These are phyloP conservation scores for Neurospora tetrasperma DNA, from an alignment of 495 filamentous ascomycete genomes.

Conservation along the genomic window DNA sequence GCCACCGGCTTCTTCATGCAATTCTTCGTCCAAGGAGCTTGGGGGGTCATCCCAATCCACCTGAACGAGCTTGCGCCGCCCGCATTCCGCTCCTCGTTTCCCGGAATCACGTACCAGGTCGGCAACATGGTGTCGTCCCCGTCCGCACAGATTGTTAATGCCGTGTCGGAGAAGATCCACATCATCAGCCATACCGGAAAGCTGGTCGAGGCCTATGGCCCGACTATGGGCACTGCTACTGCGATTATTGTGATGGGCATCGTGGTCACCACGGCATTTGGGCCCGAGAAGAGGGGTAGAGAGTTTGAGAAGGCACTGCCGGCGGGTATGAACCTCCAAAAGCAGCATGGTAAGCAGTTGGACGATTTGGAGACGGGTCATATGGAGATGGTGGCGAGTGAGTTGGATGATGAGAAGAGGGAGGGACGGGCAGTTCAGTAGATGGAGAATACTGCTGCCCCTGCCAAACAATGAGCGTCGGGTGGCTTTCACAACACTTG, in stretches of 20 bases:
- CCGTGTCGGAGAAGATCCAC: slow-evolving; percentile 46
- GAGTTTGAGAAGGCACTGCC: slow-evolving; percentile 53
- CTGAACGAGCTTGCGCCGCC: slow-evolving; percentile 68
- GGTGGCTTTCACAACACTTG: neutral
- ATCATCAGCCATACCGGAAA: slow-evolving; percentile 38
- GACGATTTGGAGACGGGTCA: slow-evolving; percentile 13
- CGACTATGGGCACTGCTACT: slow-evolving; percentile 57
- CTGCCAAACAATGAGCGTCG: neutral
- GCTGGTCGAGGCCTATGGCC: slow-evolving; percentile 54
- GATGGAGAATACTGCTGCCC: neutral
- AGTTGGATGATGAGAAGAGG: neutral
- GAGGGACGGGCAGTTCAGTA: neutral
- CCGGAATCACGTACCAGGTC: slow-evolving; percentile 60
- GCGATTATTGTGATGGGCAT: slow-evolving; percentile 59
- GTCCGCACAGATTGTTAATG: slow-evolving; percentile 61
- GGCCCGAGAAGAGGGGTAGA: slow-evolving; percentile 56
- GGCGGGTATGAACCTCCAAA: slow-evolving; percentile 39
- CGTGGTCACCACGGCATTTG: slow-evolving; percentile 46
- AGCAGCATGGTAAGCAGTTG: slow-evolving; percentile 3
- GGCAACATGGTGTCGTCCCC: slow-evolving; percentile 70
- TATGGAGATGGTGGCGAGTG: neutral
- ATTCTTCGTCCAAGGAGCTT: slow-evolving; percentile 70
- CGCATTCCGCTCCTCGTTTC: slow-evolving; percentile 61
- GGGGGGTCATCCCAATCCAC: slow-evolving; percentile 71
- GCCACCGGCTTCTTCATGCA: slow-evolving; percentile 65